Base-by-base conservation (phyloP, 257 asterid genomes). In the Rubia yunnanensis region DNA sequence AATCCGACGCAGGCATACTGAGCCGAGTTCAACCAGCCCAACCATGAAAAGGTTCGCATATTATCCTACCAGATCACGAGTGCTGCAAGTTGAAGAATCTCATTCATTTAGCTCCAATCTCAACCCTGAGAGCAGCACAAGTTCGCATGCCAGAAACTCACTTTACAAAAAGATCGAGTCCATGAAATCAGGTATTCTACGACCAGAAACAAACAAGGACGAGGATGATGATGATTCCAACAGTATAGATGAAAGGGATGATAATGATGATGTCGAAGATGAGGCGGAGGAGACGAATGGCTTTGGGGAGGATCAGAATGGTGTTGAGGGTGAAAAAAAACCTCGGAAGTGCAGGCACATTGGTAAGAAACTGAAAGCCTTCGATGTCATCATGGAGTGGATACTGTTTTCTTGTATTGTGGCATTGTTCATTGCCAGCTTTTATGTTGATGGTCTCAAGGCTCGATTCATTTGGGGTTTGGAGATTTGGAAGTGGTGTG, bases 401-500 rank as follows among this genome's bases (percentile, higher is more conserved):
- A 5, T 54, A 52, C 5, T 69, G 30, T 61, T 75, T 50, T 15
- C 49, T 1, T 36, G 49, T 23, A 22, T 48, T 14, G 14, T 60
- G 63, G 39, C 17, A 39, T 8, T 67, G 20, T 27, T 70, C 31
- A 49, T 66, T 27, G 34, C 65, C 11, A 53, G 76, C 38, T 70
- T 70, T 0, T 58, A 24, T 31, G 46, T 30, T 54, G 17, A 31
- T 9, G 48, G 44, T 32, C 35, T 75, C 9, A 53, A 38, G 55
- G 18, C 9, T 22, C 52, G 27, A 28, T 10, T 22, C 0, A 10
- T 70, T 0, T 70, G 76, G 79, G 67, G 75, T 8, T 62, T 70
- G 46, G 66, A 66, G 39, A 50, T 70, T 14, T 75, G 79, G 79
- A 70, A 59, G 60, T 65, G 76, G 73, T 66, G 76, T 60, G 76